phyloP scores from a whole-genome alignment of 140 eudicot species.

The Stevia rebaudiana region DNA sequence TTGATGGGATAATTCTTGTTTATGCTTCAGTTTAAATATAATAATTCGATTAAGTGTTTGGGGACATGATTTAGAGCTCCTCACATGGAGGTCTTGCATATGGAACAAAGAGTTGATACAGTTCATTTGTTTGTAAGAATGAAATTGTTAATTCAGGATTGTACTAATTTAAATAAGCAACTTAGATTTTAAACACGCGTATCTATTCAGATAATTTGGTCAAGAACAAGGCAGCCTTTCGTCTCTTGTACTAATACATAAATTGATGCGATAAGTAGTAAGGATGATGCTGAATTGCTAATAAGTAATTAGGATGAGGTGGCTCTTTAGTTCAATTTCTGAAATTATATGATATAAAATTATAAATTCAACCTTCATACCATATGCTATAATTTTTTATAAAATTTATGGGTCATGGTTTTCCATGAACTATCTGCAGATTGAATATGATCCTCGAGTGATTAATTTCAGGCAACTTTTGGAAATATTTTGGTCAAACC shows the following conservation, averaged over 20 bases:
- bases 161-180: background rate
- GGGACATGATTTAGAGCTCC: too few species aligned
- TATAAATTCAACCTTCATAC: background rate
- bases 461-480: slow-evolving; percentile 79
- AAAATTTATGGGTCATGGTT: slow-evolving; percentile 27
- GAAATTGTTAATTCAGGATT: background rate
- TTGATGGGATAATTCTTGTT: too few species aligned
- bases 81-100: background rate
- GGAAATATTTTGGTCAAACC: slow-evolving; percentile 96
- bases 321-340: too few species aligned
- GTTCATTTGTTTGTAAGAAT: background rate
- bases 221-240: too few species aligned
- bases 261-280: background rate
- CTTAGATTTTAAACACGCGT: background rate
- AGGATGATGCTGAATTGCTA: background rate
- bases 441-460: slow-evolving; percentile 87
- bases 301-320: slow-evolving; percentile 3
- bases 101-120: background rate
- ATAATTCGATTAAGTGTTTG: too few species aligned
- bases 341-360: too few species aligned
- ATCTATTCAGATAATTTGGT: too few species aligned
- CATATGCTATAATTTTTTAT: background rate
- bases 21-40: too few species aligned
- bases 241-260: too few species aligned
- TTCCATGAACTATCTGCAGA: slow-evolving; percentile 49